Conservation (phyloP, 768 basidiomycete genomes). For the Clitopilus hobsonii region DNA sequence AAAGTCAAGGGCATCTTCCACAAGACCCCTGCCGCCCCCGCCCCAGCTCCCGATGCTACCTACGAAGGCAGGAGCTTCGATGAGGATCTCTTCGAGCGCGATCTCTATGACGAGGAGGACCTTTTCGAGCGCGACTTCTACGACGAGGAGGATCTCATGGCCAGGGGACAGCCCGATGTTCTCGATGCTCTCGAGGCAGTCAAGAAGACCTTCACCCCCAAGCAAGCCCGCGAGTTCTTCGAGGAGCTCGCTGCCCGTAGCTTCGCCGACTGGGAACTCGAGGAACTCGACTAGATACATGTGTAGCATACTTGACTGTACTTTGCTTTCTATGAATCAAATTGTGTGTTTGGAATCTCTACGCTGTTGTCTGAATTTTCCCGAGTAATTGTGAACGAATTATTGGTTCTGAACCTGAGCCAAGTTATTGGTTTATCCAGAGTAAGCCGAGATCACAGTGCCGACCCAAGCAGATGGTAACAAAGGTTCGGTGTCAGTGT, state of each 20-base stretch:
- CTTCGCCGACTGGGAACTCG: neutral
- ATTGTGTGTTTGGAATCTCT: neutral
- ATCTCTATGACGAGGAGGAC: neutral
- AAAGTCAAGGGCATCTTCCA: neutral
- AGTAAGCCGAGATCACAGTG: no score
- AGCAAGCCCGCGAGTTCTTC: neutral
- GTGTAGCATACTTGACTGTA: neutral
- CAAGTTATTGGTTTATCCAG: neutral
- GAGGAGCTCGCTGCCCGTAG: neutral
- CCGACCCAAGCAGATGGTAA: neutral
- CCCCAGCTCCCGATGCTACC: neutral
- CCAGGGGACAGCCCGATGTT: neutral
- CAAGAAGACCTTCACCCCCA: neutral
- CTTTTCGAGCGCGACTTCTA: neutral
- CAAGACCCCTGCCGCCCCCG: neutral
- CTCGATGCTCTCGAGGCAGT: neutral
- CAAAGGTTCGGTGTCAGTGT: neutral
- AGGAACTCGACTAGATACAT: neutral
- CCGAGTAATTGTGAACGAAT: no score
- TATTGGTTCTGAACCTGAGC: no score
- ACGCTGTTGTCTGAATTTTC: neutral
- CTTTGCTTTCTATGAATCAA: neutral
- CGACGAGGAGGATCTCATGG: neutral
- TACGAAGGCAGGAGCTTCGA: no score
- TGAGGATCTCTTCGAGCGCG: neutral